Conservation (phyloP, 805 yeast genomes). For the Pichia paraexigua region DNA sequence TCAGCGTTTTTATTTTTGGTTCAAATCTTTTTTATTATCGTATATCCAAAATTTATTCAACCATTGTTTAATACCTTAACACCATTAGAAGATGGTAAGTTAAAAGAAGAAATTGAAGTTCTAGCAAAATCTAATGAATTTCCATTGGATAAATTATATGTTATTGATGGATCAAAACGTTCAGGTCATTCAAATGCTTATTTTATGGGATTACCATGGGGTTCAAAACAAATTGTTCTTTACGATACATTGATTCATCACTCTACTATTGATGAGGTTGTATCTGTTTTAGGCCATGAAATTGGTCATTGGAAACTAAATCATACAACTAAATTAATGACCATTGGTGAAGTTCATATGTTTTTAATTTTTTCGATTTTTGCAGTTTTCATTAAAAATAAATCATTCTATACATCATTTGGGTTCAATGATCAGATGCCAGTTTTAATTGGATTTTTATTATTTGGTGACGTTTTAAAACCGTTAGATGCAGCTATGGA, state of each 20-base stretch:
- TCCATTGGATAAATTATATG: constrained; percentile 81
- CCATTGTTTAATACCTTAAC: constrained; percentile 89
- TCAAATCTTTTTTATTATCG: constrained; percentile 65
- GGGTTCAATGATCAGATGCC: constrained; percentile 69
- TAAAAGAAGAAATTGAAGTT: constrained; percentile 71
- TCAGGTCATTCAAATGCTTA: constrained; percentile 96
- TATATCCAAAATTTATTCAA: constrained; percentile 79
- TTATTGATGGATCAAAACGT: constrained; percentile 95
- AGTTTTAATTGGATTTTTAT: constrained; percentile 67
- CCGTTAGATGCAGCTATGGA: constrained; percentile 68
- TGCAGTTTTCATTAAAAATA: constrained; percentile 72
- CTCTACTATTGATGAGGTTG: constrained; percentile 68
- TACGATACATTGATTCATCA: constrained; percentile 86
- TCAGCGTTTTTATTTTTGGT: constrained; percentile 63
- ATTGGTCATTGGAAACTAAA: constrained; percentile 95
- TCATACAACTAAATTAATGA: constrained; percentile 74
- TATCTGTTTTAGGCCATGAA: constrained; percentile 97
- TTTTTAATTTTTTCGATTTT: constrained; percentile 63
- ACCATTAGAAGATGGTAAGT: constrained; percentile 85
- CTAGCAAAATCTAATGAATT: constrained; percentile 70
- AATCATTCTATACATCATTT: constrained; percentile 67
- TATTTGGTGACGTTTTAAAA: constrained; percentile 69
- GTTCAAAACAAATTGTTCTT: constrained; percentile 84
- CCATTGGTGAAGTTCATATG: constrained; percentile 55
- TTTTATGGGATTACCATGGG: constrained; percentile 93